Conservation (phyloP, 2,329 filamentous ascomycete species). For the Fusarium sp. region DNA sequence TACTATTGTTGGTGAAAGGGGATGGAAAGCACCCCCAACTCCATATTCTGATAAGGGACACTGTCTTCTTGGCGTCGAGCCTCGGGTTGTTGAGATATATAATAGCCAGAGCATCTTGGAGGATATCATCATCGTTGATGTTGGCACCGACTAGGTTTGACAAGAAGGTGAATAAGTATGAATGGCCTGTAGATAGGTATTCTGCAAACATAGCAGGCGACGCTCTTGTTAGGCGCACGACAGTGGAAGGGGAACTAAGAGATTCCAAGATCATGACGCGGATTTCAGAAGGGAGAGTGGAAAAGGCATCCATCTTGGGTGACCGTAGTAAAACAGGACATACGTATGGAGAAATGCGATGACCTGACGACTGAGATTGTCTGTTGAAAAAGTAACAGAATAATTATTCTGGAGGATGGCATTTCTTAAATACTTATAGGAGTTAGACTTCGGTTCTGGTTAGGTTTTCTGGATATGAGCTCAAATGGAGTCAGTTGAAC, state of each 20-base stretch:
- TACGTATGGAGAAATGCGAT: no score
- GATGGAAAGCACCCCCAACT: not conserved
- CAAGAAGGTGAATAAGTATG: not conserved
- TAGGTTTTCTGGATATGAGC: no score
- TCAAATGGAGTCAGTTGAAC: no score
- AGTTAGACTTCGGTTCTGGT: no score
- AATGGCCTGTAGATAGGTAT: not conserved
- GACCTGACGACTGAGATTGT: no score
- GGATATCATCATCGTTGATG: not conserved
- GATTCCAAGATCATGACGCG: not conserved
- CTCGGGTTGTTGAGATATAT: not conserved
- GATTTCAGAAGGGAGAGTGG: not conserved
- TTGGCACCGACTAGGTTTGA: not conserved
- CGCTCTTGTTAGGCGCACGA: not conserved
- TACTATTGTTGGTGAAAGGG: accelerated
- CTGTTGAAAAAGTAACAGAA: no score
- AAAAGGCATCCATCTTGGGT: not conserved
- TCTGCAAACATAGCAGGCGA: not conserved
- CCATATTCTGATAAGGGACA: not conserved
- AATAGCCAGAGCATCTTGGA: constrained; percentile 1
- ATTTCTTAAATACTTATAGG: no score
- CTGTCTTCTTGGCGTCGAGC: accelerated
- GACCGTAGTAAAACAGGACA: no score
- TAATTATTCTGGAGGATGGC: no score
- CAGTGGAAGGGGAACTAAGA: not conserved